Evolutionary conservation across 2,329 filamentous ascomycete genomes (phyloP).

Genomic region (Diaporthe helianthi): DNA sequence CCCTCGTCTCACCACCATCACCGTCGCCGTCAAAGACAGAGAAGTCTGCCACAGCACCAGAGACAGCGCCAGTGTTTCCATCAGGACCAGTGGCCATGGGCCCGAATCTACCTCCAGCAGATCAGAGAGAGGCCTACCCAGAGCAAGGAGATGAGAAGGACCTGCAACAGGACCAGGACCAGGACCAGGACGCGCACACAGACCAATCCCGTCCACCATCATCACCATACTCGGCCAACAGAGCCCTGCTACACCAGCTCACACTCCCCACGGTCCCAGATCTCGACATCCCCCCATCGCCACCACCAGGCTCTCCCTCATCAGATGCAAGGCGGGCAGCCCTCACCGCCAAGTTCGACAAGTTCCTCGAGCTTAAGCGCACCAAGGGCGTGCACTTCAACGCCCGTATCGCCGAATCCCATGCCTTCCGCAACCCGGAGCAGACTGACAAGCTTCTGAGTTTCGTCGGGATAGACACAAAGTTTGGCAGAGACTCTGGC

Average conservation of each 20-base stretch:
- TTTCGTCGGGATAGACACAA: constrained; percentile 61
- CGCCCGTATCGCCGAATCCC: constrained; percentile 70
- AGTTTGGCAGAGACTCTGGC: constrained; percentile 48
- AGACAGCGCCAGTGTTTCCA: constrained; percentile 13
- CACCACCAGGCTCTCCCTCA: constrained; percentile 59
- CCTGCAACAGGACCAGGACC: not conserved
- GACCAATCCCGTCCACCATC: constrained; percentile 28
- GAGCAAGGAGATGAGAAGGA: constrained; percentile 26
- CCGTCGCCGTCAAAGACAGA: constrained; percentile 8
- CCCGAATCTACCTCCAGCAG: constrained; percentile 32
- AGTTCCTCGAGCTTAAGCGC: constrained; percentile 76
- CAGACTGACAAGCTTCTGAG: constrained; percentile 75
- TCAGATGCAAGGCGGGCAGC: constrained; percentile 36
- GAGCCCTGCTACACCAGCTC: constrained; percentile 71
- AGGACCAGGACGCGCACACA: not conserved
- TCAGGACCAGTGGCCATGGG: constrained; percentile 27
- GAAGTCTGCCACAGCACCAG: not conserved
- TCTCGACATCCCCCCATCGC: constrained; percentile 77
- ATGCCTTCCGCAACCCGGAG: constrained; percentile 74
- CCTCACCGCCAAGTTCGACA: constrained; percentile 71
- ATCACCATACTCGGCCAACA: constrained; percentile 74
- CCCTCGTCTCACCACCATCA: not conserved
- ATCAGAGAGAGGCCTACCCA: constrained; percentile 34
- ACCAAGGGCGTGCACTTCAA: constrained; percentile 81
- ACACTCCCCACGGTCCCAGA: constrained; percentile 77